These are phyloP conservation scores for Sphaerosporella brunnea DNA, from an alignment of 495 filamentous ascomycete species.

Conservation along the genomic window DNA sequence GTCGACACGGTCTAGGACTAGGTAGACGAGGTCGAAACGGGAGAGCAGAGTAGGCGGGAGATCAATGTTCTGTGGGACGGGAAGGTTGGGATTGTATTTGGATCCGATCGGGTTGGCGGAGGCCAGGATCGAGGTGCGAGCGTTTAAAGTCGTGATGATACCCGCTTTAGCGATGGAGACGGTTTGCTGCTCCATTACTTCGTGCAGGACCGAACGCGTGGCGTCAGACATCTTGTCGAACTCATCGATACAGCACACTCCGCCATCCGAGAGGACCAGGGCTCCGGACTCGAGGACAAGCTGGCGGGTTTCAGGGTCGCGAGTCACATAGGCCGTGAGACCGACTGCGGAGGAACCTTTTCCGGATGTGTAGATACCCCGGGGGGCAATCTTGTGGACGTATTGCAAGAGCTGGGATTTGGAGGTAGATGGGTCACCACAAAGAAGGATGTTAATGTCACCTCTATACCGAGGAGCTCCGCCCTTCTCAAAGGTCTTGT, in stretches of 20 bases:
- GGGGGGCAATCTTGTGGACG: slow-evolving; percentile 90
- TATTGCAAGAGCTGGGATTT: slow-evolving; percentile 98
- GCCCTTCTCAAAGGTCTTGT: slow-evolving; percentile 93
- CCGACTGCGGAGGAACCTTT: slow-evolving; percentile 95
- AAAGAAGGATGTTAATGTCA: slow-evolving; percentile 92
- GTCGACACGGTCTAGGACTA: slow-evolving; percentile 83
- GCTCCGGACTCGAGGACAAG: slow-evolving; percentile 94
- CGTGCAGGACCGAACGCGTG: slow-evolving; percentile 87
- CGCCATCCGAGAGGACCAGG: slow-evolving; percentile 85
- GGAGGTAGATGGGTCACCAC: slow-evolving; percentile 94
- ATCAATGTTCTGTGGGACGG: slow-evolving; percentile 95
- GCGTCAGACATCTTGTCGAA: slow-evolving; percentile 99
- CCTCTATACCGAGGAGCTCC: slow-evolving; percentile 89
- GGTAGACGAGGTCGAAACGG: slow-evolving; percentile 90
- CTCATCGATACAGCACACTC: slow-evolving; percentile 96
- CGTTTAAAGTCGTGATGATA: slow-evolving; percentile 96
- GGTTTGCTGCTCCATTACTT: slow-evolving; percentile 99
- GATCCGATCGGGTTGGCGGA: slow-evolving; percentile 96
- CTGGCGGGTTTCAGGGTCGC: slow-evolving; percentile 85
- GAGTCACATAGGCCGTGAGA: slow-evolving; percentile 94
- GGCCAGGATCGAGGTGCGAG: slow-evolving; percentile 79
- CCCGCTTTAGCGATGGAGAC: slow-evolving; percentile 97
- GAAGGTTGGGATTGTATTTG: slow-evolving; percentile 87
- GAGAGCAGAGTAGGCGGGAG: slow-evolving; percentile 86
- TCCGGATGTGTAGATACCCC: slow-evolving; percentile 94